Evolutionary conservation across 2,329 filamentous ascomycete species (phyloP), one percentile per base, ranked within the genome.

Genomic region (Talaromyces sp.): DNA sequence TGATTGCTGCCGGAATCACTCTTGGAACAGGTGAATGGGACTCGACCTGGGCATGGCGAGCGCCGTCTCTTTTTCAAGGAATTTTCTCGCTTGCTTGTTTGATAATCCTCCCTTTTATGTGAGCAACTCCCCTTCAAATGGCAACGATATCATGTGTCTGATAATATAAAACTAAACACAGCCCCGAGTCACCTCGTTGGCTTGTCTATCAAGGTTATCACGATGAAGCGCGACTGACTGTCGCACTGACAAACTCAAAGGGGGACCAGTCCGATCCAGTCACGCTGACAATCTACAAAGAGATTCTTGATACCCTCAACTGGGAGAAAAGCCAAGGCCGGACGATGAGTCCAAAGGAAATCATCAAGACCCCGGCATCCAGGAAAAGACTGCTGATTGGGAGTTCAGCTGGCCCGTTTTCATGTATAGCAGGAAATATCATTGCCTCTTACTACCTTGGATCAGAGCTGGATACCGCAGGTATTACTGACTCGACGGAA

Each of bases 1-100:
- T 83, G 4, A 75, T 83, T 36, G 79, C 81, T 0, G 79, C 81
- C 4, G 79, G 79, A 5, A 75, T 83, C 57, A 83, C 79, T 2
- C 75, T 74, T 9, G 78, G 78, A 1, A 80, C 78, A 0, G 75
- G 72, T 0, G 65, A 75, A 42, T 76, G 75, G 75, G 67, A 76
- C 40, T 77, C 75, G 16, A 81, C 77, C 7, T 81, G 79, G 78
- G 77, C 79, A 14, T 82, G 79, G 79, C 68, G 79, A 51, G 69
- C 75, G 5, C 79, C 79, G 2, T 80, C 78, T 0, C 65, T 80
- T 14, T 70, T 82, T 59, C 75, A 82, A 67, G 75, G 72, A 1
- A 65, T 76, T 47, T 76, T 77, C 40, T 72, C 70, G 6, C 9
- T 78, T 0, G 61, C 78, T 9, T 79, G 76, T 64, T 76, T 80